Conservation (phyloP, 441 rosid species). For the Corymbia citriodora region DNA sequence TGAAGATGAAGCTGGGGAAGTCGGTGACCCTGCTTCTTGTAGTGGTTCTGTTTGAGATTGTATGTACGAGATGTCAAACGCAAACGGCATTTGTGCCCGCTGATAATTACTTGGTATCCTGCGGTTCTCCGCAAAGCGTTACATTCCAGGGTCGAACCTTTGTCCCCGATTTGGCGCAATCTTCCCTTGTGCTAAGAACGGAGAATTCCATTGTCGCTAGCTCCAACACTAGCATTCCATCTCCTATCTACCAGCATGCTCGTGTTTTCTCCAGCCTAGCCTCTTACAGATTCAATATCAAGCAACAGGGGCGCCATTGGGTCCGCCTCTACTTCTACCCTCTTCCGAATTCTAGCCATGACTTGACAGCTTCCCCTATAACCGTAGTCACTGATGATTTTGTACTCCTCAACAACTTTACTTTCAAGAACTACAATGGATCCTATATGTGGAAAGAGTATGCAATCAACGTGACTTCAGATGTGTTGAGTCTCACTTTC, state of each 20-base stretch:
- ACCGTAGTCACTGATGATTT: slow-evolving; percentile 66
- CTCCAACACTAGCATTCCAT: slow-evolving; percentile 40
- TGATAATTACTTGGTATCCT: slow-evolving; percentile 75
- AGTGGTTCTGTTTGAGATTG: slow-evolving; percentile 26
- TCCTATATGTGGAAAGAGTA: slow-evolving; percentile 82
- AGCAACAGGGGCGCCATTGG: slow-evolving; percentile 83
- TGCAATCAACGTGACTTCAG: slow-evolving; percentile 73
- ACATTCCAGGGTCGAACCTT: slow-evolving; percentile 63
- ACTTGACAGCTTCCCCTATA: slow-evolving; percentile 50
- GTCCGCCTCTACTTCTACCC: slow-evolving; percentile 89
- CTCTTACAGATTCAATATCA: slow-evolving; percentile 66
- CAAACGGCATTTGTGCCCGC: slow-evolving; percentile 50
- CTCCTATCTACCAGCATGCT: slow-evolving; percentile 70
- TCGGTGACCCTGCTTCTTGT: slow-evolving; percentile 26
- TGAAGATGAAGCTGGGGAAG: slow-evolving; percentile 38
- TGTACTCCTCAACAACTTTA: slow-evolving; percentile 82
- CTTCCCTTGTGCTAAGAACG: slow-evolving; percentile 45
- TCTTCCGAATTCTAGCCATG: slow-evolving; percentile 40
- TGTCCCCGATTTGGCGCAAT: slow-evolving; percentile 65
- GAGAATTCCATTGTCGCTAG: slow-evolving; percentile 40
- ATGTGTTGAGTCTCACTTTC: slow-evolving; percentile 55
- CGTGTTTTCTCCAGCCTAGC: slow-evolving; percentile 64
- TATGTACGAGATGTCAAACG: slow-evolving; percentile 32
- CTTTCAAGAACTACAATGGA: slow-evolving; percentile 52
- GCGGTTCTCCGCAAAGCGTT: slow-evolving; percentile 72